Conservation (phyloP, 768 basidiomycete genomes). For the Pisolithus orientalis region DNA sequence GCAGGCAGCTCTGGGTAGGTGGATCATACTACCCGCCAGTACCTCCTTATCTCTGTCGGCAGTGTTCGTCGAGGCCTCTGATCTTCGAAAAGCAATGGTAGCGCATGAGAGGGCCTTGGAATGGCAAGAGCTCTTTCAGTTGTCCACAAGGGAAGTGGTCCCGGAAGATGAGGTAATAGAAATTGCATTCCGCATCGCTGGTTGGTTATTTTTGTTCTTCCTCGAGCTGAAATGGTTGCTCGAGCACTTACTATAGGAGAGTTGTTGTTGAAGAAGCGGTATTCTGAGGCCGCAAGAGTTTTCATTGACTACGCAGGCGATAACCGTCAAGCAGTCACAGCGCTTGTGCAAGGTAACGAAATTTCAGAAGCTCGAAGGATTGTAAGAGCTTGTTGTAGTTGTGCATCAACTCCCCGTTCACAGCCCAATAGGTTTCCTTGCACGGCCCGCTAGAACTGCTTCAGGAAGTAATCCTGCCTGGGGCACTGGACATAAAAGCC, state of each 20-base stretch:
- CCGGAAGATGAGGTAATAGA: slow-evolving; percentile 50
- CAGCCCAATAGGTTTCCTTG: slow-evolving; percentile 47
- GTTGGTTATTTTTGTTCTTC: slow-evolving; percentile 35
- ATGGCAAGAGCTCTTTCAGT: slow-evolving; percentile 89
- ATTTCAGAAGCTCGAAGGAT: slow-evolving; percentile 88
- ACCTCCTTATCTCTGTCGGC: slow-evolving; percentile 8
- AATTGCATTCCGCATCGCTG: slow-evolving; percentile 74
- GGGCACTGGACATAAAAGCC: slow-evolving; percentile 64
- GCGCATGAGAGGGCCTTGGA: slow-evolving; percentile 82
- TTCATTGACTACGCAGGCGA: slow-evolving; percentile 81
- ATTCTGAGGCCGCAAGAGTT: slow-evolving; percentile 75
- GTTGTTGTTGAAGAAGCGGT: slow-evolving; percentile 71
- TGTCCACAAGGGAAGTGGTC: slow-evolving; percentile 51
- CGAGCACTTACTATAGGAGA: slow-evolving; percentile 50
- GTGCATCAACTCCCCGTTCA: slow-evolving; percentile 9
- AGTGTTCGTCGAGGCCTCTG: slow-evolving; percentile 72
- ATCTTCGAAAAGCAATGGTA: slow-evolving; percentile 69
- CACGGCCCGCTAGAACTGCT: slow-evolving; percentile 54
- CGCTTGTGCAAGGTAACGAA: slow-evolving; percentile 72
- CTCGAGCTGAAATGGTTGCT: slow-evolving; percentile 1
- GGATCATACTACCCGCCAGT: neutral
- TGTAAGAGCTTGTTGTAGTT: slow-evolving; percentile 37
- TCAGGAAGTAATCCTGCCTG: slow-evolving; percentile 70
- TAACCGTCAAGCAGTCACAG: slow-evolving; percentile 66
- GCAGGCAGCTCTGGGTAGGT: slow-evolving; percentile 75